phyloP scores from a whole-genome alignment of 2,329 filamentous ascomycete species.

The Fusarium sacchari region DNA sequence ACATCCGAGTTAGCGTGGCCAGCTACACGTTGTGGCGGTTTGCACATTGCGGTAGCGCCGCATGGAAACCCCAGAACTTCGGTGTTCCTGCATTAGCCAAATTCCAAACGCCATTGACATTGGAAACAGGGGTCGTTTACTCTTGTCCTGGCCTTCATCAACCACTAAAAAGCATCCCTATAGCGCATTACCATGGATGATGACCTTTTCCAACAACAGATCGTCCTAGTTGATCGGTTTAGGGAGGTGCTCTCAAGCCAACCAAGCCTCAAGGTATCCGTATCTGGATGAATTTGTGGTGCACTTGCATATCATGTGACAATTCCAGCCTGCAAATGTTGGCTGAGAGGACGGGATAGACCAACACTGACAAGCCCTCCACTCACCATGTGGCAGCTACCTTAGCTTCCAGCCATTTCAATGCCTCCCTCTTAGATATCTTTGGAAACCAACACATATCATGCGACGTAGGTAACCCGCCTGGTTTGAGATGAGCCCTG shows the following conservation, averaged over 20 bases:
- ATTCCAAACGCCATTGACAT: slow-evolving; percentile 36
- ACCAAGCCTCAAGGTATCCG: too few species aligned
- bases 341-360: slow-evolving; percentile 4
- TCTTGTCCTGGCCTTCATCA: slow-evolving; percentile 24
- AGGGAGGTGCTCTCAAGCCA: slow-evolving; percentile 10
- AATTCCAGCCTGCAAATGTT: background rate
- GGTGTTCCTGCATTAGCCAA: slow-evolving; percentile 47
- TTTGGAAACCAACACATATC: slow-evolving; percentile 14
- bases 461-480: slow-evolving; percentile 8
- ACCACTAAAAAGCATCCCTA: slow-evolving; percentile 26
- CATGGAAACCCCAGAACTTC: slow-evolving; percentile 39
- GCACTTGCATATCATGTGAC: slow-evolving; percentile 35
- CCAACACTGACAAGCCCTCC: slow-evolving; percentile 22
- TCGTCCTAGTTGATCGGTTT: slow-evolving; percentile 7
- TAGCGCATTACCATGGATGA: slow-evolving; percentile 8
- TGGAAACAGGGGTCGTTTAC: slow-evolving; percentile 44
- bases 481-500: slow-evolving; percentile 1
- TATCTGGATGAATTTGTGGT: slow-evolving; percentile 10
- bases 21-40: slow-evolving; percentile 40
- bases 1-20: slow-evolving; percentile 30
- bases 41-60: slow-evolving; percentile 35
- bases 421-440: slow-evolving; percentile 2
- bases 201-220: slow-evolving; percentile 2
- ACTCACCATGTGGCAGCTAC: slow-evolving; percentile 28
- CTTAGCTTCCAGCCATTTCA: background rate